phyloP scores from a whole-genome alignment of 768 basidiomycete species.

The Lactarius tabidus region DNA sequence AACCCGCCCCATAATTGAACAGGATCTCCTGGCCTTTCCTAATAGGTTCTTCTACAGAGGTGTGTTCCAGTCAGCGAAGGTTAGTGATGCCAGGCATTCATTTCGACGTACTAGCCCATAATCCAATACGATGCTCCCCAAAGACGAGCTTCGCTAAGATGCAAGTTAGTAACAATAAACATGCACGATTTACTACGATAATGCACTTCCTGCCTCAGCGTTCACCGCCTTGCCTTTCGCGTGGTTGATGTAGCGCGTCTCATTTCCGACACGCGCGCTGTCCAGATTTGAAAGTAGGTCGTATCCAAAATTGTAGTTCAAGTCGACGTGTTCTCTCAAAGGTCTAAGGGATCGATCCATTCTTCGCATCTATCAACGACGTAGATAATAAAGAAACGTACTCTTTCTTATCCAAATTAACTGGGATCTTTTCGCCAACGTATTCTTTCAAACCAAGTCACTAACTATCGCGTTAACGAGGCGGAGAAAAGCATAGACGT shows the following conservation, averaged over 20 bases:
- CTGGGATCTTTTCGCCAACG: conserved; percentile 55
- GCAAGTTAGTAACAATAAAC: background rate
- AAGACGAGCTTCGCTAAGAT: conserved; percentile 52
- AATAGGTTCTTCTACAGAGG: background rate
- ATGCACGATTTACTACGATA: background rate
- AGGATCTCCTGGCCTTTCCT: conserved; percentile 10
- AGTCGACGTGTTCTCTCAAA: conserved; percentile 43
- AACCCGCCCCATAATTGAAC: conserved; percentile 14
- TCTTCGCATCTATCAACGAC: background rate
- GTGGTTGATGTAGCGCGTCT: conserved; percentile 70
- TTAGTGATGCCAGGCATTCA: background rate
- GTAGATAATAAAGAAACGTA: conserved; percentile 31
- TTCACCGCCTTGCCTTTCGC: conserved; percentile 39
- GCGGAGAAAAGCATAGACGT: background rate
- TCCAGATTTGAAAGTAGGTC: conserved; percentile 50
- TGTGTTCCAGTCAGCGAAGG: background rate
- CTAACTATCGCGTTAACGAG: background rate
- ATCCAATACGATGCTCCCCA: conserved; percentile 63
- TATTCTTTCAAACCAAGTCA: conserved; percentile 46
- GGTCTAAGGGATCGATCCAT: conserved; percentile 32
- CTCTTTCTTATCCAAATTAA: conserved; percentile 47
- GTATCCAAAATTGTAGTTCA: conserved; percentile 62
- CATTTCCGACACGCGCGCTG: conserved; percentile 52
- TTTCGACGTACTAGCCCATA: conserved; percentile 49
- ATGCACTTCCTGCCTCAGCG: conserved; percentile 44